Conservation (phyloP, 2,329 filamentous ascomycete species). For the Clonostachys rosea region DNA sequence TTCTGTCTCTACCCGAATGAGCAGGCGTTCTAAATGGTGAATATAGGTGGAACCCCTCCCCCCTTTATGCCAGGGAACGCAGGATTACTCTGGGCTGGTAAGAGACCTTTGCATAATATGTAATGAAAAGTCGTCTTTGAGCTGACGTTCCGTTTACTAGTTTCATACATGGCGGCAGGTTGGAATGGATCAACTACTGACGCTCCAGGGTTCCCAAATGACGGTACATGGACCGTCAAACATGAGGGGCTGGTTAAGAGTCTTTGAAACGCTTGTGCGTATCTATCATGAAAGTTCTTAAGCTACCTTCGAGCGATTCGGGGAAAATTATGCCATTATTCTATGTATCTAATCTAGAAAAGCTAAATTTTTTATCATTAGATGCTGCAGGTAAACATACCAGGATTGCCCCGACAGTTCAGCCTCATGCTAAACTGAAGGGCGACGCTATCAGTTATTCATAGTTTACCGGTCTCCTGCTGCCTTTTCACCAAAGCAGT, state of each 20-base stretch:
- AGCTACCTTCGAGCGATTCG: too few relatives aligned
- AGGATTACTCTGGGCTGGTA: slow-evolving; percentile 15
- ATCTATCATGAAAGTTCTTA: too few relatives aligned
- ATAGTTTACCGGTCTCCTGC: too few relatives aligned
- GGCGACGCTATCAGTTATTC: too few relatives aligned
- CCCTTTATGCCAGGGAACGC: slow-evolving; percentile 31
- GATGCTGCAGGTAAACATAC: too few relatives aligned
- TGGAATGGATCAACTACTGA: slow-evolving; percentile 14
- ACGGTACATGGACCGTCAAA: slow-evolving; percentile 24
- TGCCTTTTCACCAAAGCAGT: too few relatives aligned
- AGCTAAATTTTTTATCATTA: too few relatives aligned
- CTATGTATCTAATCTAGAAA: too few relatives aligned
- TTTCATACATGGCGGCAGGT: slow-evolving; percentile 26
- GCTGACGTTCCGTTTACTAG: slow-evolving; percentile 12
- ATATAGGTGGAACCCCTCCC: slow-evolving; percentile 11
- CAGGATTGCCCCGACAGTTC: too few relatives aligned
- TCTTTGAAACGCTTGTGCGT: slow-evolving; percentile 10
- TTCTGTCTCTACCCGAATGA: not conserved
- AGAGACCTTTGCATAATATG: too few relatives aligned
- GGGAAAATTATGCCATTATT: too few relatives aligned
- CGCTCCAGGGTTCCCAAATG: slow-evolving; percentile 26
- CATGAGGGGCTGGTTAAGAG: slow-evolving; percentile 25
- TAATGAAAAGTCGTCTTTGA: slow-evolving; percentile 4
- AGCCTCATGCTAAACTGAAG: too few relatives aligned
- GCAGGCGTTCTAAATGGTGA: not conserved